These are phyloP conservation scores for Excoecaria cochinchinensis DNA, from an alignment of 345 rosid genomes.

Conservation along the genomic window DNA sequence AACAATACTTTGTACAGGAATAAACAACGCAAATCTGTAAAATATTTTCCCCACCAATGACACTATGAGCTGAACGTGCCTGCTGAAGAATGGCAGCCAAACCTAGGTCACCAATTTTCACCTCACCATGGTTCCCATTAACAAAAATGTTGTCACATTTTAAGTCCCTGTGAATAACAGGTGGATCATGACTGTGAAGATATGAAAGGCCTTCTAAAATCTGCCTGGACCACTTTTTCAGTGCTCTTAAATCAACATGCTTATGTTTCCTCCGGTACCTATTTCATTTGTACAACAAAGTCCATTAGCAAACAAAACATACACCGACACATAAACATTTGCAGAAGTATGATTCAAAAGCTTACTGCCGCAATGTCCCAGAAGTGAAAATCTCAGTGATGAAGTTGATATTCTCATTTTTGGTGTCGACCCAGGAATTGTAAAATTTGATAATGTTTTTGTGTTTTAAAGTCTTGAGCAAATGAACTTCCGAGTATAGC, in stretches of 20 bases:
- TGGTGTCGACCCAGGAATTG: constrained; percentile 35
- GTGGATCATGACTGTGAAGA: constrained; percentile 41
- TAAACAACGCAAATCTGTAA: neutral
- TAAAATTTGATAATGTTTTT: constrained; percentile 33
- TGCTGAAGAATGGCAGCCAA: constrained; percentile 39
- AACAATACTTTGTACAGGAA: neutral
- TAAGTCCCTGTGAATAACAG: constrained; percentile 35
- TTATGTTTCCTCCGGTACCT: constrained; percentile 38
- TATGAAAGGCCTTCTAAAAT: constrained; percentile 36
- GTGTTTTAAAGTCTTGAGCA: constrained; percentile 34
- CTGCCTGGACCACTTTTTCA: constrained; percentile 40
- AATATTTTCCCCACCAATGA: constrained; percentile 28
- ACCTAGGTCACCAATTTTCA: constrained; percentile 39
- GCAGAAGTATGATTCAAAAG: neutral
- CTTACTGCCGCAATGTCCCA: constrained; percentile 39
- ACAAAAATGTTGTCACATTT: constrained; percentile 42
- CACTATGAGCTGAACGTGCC: constrained; percentile 39
- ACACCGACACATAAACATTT: neutral
- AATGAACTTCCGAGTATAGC: constrained; percentile 29
- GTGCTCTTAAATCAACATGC: constrained; percentile 35
- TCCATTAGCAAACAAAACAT: neutral
- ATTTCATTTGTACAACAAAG: neutral
- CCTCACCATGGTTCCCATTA: constrained; percentile 40
- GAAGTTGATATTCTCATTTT: constrained; percentile 35
- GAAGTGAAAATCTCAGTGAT: constrained; percentile 41